Evolutionary conservation across 2,329 filamentous ascomycete genomes (phyloP).

Genomic region (Paracamarosporium sp.): DNA sequence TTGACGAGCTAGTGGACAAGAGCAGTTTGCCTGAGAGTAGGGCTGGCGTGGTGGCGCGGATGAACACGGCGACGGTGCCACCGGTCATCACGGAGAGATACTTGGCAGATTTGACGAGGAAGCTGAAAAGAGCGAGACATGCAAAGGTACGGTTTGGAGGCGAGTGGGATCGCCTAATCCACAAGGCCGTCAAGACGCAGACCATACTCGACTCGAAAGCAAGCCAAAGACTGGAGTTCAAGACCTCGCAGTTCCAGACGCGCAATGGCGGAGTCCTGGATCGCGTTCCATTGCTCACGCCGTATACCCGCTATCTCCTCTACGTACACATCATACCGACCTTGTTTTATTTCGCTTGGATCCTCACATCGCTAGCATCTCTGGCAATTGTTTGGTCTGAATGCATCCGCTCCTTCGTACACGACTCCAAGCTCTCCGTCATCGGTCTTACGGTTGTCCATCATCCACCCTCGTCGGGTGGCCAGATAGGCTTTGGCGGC

Average conservation of each 20-base stretch:
- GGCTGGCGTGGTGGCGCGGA: slow-evolving; percentile 30
- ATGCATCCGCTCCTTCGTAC: slow-evolving; percentile 77
- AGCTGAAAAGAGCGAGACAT: slow-evolving; percentile 81
- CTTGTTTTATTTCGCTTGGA: slow-evolving; percentile 68
- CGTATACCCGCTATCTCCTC: slow-evolving; percentile 80
- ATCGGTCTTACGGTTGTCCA: slow-evolving; percentile 74
- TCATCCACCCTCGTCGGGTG: slow-evolving; percentile 73
- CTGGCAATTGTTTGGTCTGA: slow-evolving; percentile 92
- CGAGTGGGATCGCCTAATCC: slow-evolving; percentile 83
- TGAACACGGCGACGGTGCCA: slow-evolving; percentile 63
- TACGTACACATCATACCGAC: slow-evolving; percentile 77
- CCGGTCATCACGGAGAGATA: slow-evolving; percentile 92
- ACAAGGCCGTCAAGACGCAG: slow-evolving; percentile 76
- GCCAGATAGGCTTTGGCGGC: slow-evolving; percentile 82
- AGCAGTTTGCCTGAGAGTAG: slow-evolving; percentile 71
- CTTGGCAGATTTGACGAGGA: slow-evolving; percentile 85
- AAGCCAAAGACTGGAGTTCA: slow-evolving; percentile 82
- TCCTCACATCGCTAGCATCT: slow-evolving; percentile 75
- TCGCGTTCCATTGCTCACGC: slow-evolving; percentile 68
- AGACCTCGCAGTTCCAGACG: slow-evolving; percentile 57
- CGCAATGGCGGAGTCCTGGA: slow-evolving; percentile 57
- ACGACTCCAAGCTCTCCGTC: slow-evolving; percentile 71
- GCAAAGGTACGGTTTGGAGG: slow-evolving; percentile 81
- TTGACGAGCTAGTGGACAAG: slow-evolving; percentile 87
- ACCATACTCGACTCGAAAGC: slow-evolving; percentile 82